Evolutionary conservation across 306 rosid species (phyloP).

Genomic region (Cicer bijugum): DNA sequence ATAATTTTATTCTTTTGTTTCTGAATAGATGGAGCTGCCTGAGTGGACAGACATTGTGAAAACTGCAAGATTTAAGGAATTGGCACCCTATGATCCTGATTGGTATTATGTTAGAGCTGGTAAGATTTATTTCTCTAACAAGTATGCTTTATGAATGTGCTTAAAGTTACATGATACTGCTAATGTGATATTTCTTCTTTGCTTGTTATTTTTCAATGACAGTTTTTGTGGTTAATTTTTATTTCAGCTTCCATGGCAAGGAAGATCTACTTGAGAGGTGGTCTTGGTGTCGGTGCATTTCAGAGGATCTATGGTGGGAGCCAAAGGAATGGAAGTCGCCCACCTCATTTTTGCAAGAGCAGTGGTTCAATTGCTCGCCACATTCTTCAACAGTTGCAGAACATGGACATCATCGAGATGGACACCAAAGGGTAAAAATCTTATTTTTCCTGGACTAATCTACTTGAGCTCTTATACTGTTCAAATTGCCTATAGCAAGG

Average conservation of each 20-base stretch:
- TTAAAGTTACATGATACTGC: neutral
- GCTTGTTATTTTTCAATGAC: neutral
- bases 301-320: conserved; percentile 74
- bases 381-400: conserved; percentile 69
- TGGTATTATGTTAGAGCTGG: conserved; percentile 73
- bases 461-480: neutral
- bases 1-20: neutral
- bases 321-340: conserved; percentile 78
- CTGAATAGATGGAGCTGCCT: conserved; percentile 65
- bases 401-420: conserved; percentile 57
- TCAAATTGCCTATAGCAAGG: neutral
- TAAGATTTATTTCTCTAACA: conserved; percentile 20
- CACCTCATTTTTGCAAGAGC: conserved; percentile 77
- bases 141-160: neutral
- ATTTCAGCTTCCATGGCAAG: conserved; percentile 73
- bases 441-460: neutral
- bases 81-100: conserved; percentile 78
- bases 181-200: neutral
- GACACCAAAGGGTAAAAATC: conserved; percentile 59
- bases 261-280: conserved; percentile 77
- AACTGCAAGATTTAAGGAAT: conserved; percentile 69
- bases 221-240: neutral
- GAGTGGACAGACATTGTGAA: conserved; percentile 74
- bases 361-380: conserved; percentile 76
- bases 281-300: conserved; percentile 80